Conservation (phyloP, 371 early-diverging fungal genomes). For the Mortierella sp. region DNA sequence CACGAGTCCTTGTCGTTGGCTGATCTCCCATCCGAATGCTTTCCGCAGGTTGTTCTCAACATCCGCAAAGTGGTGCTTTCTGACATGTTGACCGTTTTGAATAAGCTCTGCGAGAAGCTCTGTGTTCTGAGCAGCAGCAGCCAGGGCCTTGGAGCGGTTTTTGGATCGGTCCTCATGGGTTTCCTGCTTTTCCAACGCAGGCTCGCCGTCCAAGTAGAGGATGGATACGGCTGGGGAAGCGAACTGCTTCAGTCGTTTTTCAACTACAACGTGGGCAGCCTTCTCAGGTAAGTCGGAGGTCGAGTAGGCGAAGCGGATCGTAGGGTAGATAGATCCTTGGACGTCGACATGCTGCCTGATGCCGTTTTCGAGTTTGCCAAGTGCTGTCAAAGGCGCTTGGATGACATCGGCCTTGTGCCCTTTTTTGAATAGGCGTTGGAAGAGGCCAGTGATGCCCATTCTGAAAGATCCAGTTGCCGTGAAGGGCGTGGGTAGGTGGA, state of each 20-base stretch:
- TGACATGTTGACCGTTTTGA: background rate
- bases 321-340: background rate
- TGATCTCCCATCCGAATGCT: constrained; percentile 10
- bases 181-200: background rate
- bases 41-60: background rate
- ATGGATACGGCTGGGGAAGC: constrained; percentile 3
- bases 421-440: no score
- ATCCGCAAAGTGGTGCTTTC: background rate
- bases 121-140: background rate
- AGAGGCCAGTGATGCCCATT: no score
- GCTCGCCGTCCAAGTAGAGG: constrained; percentile 7
- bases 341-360: constrained; percentile 1
- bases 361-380: no score
- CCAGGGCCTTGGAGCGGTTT: background rate
- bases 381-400: no score
- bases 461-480: no score
- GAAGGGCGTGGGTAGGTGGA: no score
- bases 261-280: background rate
- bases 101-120: background rate
- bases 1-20: background rate
- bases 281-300: background rate
- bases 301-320: background rate
- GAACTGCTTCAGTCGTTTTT: background rate
- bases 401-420: no score
- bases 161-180: constrained; percentile 4